Conservation (phyloP, 371 early-diverging fungal genomes). For the Circinella umbellata region DNA sequence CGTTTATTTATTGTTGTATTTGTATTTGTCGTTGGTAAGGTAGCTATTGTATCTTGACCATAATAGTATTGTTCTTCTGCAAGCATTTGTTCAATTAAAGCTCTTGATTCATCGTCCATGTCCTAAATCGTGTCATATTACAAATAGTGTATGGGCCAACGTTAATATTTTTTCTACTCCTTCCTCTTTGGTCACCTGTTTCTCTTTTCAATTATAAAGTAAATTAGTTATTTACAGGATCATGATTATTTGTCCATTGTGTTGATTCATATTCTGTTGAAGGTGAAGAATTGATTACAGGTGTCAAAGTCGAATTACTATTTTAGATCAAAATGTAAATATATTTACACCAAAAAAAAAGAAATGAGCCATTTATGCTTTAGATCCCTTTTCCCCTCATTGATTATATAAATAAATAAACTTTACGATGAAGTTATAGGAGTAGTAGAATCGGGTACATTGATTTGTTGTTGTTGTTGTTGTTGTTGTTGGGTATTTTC, state of each 20-base stretch:
- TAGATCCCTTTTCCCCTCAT: too few species aligned
- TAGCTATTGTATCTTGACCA: slow-evolving; percentile 37
- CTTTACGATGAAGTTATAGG: not conserved
- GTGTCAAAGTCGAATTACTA: too few species aligned
- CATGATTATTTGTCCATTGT: not conserved
- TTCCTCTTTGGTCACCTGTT: not conserved
- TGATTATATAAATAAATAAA: not conserved
- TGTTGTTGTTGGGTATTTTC: slow-evolving; percentile 17
- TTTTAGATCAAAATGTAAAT: not conserved
- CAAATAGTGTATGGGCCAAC: too few species aligned
- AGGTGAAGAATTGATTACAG: too few species aligned
- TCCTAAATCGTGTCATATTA: slow-evolving; percentile 24
- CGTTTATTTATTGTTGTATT: slow-evolving; percentile 18
- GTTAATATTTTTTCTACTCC: too few species aligned
- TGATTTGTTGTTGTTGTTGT: not conserved
- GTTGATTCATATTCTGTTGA: not conserved
- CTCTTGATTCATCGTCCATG: slow-evolving; percentile 65
- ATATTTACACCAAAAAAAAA: too few species aligned
- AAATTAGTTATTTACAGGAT: not conserved
- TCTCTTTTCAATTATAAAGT: not conserved
- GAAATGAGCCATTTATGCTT: too few species aligned
- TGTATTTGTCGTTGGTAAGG: slow-evolving; percentile 16
- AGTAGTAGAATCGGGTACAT: not conserved
- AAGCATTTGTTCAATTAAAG: slow-evolving; percentile 72
- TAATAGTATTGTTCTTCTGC: slow-evolving; percentile 73